These are phyloP conservation scores for Fraxinus platypoda DNA, from an alignment of 305 asterid species.

Conservation along the genomic window DNA sequence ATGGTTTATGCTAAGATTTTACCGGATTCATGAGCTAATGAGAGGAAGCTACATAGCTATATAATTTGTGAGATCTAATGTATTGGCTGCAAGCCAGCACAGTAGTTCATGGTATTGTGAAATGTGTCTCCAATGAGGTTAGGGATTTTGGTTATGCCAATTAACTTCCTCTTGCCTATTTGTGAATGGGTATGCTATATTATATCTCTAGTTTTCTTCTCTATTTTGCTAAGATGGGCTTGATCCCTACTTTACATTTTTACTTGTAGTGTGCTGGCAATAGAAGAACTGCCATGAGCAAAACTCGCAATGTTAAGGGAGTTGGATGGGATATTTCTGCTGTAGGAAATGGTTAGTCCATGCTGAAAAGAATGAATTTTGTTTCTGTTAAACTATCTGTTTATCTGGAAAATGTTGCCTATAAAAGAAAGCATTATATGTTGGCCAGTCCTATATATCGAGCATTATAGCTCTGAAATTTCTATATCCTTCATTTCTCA, in stretches of 20 bases:
- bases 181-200: background rate
- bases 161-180: background rate
- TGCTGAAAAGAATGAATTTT: conserved; percentile 10
- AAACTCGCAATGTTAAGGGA: conserved; percentile 71
- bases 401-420: background rate
- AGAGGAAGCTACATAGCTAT: background rate
- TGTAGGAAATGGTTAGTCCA: conserved; percentile 81
- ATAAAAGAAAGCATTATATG: background rate
- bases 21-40: background rate
- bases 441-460: background rate
- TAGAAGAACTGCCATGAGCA: conserved; percentile 98
- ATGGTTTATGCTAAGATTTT: background rate
- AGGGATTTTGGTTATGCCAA: background rate
- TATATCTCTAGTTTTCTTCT: background rate
- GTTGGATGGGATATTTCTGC: conserved; percentile 97
- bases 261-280: conserved; percentile 86
- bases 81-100: background rate
- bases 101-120: background rate
- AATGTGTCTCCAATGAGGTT: background rate
- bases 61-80: background rate
- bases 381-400: background rate
- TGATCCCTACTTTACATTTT: background rate
- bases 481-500: background rate
- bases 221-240: conserved; percentile 1
- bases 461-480: background rate